Base-by-base conservation (phyloP, 352 stramenopile species). In the Aphanomyces cochlioides region DNA sequence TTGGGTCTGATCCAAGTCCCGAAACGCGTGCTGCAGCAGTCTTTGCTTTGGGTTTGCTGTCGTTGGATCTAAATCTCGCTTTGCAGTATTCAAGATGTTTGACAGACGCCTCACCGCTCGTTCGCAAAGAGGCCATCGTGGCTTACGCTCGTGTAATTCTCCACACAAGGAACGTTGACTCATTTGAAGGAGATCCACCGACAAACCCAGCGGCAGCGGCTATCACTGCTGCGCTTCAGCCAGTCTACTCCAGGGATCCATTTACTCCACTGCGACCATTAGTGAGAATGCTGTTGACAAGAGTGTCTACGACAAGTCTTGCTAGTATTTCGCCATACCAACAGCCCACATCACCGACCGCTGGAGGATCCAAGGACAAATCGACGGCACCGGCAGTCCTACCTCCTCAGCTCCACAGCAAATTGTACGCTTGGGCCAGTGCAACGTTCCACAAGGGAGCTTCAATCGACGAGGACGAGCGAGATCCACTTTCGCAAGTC, bases 11-110 rank as follows among this genome's bases (percentile, higher is more conserved):
- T 70, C 80, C 93, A 41, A 80, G 85, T 3, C 82, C 94, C 7
- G 88, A 97, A 79, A 94, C 99, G 8, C 83, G 97, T 50, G 90
- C 94, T 12, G 87, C 95, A 36, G 94, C 94, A 6, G 91, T 93
- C 7, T 98, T 97, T 77, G 95, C 96, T 15, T 76, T 99, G 39
- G 92, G 91, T 12, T 94, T 83, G 63, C 75, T 99, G 6, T 85
- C 75, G 48, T 83, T 81, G 21, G 82, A 94, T 43, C 86, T 96
- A 60, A 34, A 83, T 13, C 78, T 93, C 56, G 81, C 85, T 17
- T 81, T 84, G 38, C 88, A 91, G 45, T 50, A 92, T 56, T 61
- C 90, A 19, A 86, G 74, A 47, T 87, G 77, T 8, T 92, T 81
- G 43, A 82, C 83, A 36, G 89, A 97, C 72, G 89, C 83, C 50